These are phyloP conservation scores for Cadophora malorum DNA, from an alignment of 2,329 filamentous ascomycete genomes.

Conservation along the genomic window DNA sequence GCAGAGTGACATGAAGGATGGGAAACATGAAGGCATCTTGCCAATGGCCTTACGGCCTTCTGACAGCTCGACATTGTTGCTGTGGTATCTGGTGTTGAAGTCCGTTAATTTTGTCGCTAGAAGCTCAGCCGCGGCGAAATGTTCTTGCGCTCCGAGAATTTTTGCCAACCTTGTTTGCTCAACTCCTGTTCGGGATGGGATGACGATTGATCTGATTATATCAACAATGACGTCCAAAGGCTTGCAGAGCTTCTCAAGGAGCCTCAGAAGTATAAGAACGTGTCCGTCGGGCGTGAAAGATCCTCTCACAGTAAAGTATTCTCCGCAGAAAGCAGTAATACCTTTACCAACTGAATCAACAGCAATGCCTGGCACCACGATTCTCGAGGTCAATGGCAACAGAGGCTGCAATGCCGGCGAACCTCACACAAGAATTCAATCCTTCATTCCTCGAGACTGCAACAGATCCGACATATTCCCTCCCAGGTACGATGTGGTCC, in stretches of 20 bases:
- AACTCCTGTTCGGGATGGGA: slow-evolving; percentile 29
- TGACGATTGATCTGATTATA: slow-evolving; percentile 25
- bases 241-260: slow-evolving; percentile 41
- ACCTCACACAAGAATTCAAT: slow-evolving; percentile 33
- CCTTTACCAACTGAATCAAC: slow-evolving; percentile 27
- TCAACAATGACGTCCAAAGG: slow-evolving; percentile 45
- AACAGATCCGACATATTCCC: slow-evolving; percentile 22
- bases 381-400: slow-evolving; percentile 56
- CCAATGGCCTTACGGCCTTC: slow-evolving; percentile 62
- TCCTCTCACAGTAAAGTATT: slow-evolving; percentile 47
- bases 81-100: slow-evolving; percentile 34
- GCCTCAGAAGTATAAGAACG: slow-evolving; percentile 39
- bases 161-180: slow-evolving; percentile 34
- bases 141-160: slow-evolving; percentile 33
- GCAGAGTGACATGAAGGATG: slow-evolving; percentile 40
- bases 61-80: slow-evolving; percentile 64
- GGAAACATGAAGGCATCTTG: slow-evolving; percentile 57
- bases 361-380: slow-evolving; percentile 53
- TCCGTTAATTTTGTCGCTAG: slow-evolving; percentile 38
- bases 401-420: slow-evolving; percentile 46
- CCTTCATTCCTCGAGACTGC: slow-evolving; percentile 26
- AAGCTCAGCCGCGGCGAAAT: slow-evolving; percentile 28
- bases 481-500: slow-evolving; percentile 26
- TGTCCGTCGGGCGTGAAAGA: slow-evolving; percentile 44
- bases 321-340: neutral